A percentile compares a stretch with the other conserved stretches of the same genome.
phyloP scores from a whole-genome alignment of 2,329 filamentous ascomycete species.

The Exserohilum turcica region DNA sequence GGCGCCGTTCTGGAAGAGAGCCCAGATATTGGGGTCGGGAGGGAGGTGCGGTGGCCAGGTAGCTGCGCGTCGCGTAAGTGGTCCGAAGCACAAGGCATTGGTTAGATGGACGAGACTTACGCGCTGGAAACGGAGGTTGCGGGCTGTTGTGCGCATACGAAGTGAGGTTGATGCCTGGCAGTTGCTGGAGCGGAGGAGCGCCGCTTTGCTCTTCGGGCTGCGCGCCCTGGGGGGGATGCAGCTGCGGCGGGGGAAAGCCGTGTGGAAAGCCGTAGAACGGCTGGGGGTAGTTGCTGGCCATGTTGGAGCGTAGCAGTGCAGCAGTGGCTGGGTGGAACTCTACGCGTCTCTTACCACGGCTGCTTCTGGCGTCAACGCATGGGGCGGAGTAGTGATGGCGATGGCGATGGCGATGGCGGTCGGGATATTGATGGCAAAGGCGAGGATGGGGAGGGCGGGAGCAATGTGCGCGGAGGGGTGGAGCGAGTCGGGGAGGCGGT shows the following conservation, averaged over 20 bases:
- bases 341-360: conserved; percentile 22
- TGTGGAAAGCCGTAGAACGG: conserved; percentile 34
- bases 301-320: conserved; percentile 15
- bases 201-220: conserved; percentile 14
- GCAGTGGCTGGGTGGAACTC: conserved; percentile 11
- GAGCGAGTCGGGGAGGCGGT: conserved; percentile 6
- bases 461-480: conserved; percentile 4
- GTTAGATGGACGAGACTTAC: conserved; percentile 11
- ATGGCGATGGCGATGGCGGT: neutral
- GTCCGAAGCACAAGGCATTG: neutral
- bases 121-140: conserved; percentile 25
- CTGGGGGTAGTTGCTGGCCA: conserved; percentile 41
- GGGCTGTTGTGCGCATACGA: conserved; percentile 32
- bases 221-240: conserved; percentile 11
- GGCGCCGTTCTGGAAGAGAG: conserved; percentile 34
- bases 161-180: conserved; percentile 33
- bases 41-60: conserved; percentile 31
- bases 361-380: conserved; percentile 23
- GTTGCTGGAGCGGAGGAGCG: conserved; percentile 13
- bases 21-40: conserved; percentile 40
- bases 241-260: conserved; percentile 22
- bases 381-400: conserved; percentile 1
- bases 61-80: conserved; percentile 15
- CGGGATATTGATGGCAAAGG: too few relatives aligned
- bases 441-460: neutral